phyloP scores from a whole-genome alignment of 2,329 filamentous ascomycete species.

The Aureobasidium leucospermi region DNA sequence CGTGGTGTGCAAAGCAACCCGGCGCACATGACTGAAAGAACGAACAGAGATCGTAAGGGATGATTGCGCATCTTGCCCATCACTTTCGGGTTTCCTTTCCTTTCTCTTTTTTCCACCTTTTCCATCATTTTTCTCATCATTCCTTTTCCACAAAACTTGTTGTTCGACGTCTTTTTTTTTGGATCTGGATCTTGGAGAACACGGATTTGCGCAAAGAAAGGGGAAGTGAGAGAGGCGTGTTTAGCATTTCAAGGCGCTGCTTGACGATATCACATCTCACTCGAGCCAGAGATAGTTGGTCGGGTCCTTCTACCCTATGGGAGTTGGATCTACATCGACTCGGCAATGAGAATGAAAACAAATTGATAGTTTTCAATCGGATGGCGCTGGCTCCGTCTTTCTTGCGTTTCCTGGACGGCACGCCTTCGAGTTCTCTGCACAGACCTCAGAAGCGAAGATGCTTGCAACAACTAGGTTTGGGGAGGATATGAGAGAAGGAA shows the following conservation, averaged over 20 bases:
- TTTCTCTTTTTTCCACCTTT: not conserved
- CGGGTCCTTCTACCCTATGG: no score
- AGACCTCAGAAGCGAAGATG: not conserved
- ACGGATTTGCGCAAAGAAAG: not conserved
- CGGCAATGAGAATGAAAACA: not conserved
- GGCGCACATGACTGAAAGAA: conserved; percentile 15
- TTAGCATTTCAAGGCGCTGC: conserved; percentile 6
- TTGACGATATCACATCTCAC: not conserved
- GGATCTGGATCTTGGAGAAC: not conserved
- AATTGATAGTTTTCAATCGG: conserved; percentile 33
- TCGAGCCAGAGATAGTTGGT: not conserved
- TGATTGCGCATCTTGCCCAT: not conserved
- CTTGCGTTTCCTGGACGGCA: not conserved
- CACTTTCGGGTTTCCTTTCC: not conserved
- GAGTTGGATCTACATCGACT: not conserved
- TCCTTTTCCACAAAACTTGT: no score
- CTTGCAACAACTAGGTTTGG: not conserved
- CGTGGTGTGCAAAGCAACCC: not conserved
- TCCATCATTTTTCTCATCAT: no score
- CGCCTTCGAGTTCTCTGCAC: not conserved
- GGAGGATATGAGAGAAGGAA: not conserved
- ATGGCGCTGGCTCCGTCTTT: conserved; percentile 27
- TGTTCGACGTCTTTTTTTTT: not conserved
- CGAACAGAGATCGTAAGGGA: conserved; percentile 20
- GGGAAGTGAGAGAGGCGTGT: not conserved